These are phyloP conservation scores for Leccinum fuscescens DNA, from an alignment of 1,284 basidiomycete species.

Conservation along the genomic window DNA sequence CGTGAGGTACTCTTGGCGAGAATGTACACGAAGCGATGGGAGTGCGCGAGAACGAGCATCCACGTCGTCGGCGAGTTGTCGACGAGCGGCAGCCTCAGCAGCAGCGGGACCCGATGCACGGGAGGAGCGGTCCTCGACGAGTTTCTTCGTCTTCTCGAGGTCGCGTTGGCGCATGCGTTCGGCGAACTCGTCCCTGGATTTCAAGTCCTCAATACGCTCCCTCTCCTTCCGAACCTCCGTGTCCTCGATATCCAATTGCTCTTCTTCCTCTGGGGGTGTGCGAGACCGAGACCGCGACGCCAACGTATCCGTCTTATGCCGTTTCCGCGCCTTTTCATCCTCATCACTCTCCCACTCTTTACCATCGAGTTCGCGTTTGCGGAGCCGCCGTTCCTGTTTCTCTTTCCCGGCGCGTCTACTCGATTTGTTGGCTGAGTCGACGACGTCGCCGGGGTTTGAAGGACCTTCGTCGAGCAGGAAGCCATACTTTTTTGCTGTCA, in stretches of 20 bases:
- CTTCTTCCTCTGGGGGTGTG: conserved; percentile 36
- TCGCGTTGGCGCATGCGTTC: conserved; percentile 85
- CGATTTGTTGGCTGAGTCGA: conserved; percentile 47
- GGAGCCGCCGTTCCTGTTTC: conserved; percentile 61
- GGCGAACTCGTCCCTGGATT: conserved; percentile 92
- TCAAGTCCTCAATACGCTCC: conserved; percentile 76
- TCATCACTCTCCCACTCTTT: conserved; percentile 88
- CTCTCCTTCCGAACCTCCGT: conserved; percentile 71
- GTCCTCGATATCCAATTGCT: conserved; percentile 48
- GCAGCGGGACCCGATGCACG: conserved; percentile 63
- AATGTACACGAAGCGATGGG: conserved; percentile 80
- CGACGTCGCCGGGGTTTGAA: conserved; percentile 36
- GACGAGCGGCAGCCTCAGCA: conserved; percentile 79
- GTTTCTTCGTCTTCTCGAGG: conserved; percentile 80
- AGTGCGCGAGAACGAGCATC: conserved; percentile 78
- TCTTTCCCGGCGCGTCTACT: conserved; percentile 49
- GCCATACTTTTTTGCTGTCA: conserved; percentile 75
- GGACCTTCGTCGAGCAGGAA: conserved; percentile 71
- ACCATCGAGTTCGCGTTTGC: conserved; percentile 78
- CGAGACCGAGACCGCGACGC: conserved; percentile 24
- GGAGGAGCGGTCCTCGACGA: conserved; percentile 91
- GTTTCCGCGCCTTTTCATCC: conserved; percentile 74
- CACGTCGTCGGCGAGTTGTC: conserved; percentile 82
- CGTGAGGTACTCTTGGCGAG: conserved; percentile 91
- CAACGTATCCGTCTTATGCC: conserved; percentile 49